Conservation (phyloP, 148 eudicot genomes). For the Euryodendron excelsum region DNA sequence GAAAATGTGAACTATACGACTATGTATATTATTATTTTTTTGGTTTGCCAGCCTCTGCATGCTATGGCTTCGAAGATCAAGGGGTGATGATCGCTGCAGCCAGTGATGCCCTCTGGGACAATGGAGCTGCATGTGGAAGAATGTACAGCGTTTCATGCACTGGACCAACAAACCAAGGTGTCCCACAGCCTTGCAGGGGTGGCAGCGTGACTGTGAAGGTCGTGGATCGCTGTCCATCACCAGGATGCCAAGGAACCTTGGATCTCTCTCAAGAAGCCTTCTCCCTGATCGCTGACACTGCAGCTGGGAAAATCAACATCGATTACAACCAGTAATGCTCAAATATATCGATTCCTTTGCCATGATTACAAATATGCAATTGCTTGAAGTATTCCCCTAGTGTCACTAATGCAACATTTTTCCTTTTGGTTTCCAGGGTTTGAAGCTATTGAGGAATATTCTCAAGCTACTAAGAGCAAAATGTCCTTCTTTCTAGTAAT, state of each 20-base stretch:
- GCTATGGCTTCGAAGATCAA: conserved; percentile 31
- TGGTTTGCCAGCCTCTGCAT: conserved; percentile 37
- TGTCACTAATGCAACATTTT: too few relatives aligned
- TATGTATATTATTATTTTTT: background rate
- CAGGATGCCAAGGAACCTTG: conserved; percentile 10
- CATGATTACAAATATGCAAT: too few relatives aligned
- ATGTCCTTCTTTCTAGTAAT: too few relatives aligned
- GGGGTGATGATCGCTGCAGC: conserved; percentile 48
- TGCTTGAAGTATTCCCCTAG: too few relatives aligned
- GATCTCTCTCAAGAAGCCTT: conserved; percentile 40
- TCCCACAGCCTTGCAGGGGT: conserved; percentile 23
- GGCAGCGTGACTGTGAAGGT: conserved; percentile 21
- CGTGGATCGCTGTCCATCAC: conserved; percentile 29
- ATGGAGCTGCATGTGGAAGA: conserved; percentile 32
- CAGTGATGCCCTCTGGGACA: conserved; percentile 25
- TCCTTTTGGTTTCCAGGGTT: too few relatives aligned
- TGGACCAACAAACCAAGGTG: background rate
- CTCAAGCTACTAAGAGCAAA: too few relatives aligned
- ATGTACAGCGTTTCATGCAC: conserved; percentile 27
- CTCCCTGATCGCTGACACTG: conserved; percentile 25
- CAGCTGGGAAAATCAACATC: conserved; percentile 25
- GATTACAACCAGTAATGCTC: conserved; percentile 4
- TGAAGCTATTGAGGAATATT: too few relatives aligned
- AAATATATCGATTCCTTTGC: background rate
- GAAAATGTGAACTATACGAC: too few relatives aligned